Percentiles rank a stretch among this genome's conserved stretches.
Evolutionary conservation across 768 basidiomycete species (phyloP).

Genomic region (Kwoniella newhampshirensis): DNA sequence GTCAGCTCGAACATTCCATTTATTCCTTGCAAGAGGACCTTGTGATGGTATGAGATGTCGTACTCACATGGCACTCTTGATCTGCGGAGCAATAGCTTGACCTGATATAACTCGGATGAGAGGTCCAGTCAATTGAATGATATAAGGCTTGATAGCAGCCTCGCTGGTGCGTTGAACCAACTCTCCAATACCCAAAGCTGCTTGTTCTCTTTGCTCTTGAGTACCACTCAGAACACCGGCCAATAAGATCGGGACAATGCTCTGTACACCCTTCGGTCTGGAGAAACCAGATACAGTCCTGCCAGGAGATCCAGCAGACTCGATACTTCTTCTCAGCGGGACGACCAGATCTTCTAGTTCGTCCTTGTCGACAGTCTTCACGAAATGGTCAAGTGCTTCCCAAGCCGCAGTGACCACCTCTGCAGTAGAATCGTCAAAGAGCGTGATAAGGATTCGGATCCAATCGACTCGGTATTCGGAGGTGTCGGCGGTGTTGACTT

Average conservation of each 20-base stretch:
- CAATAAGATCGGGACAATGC: conserved; percentile 81
- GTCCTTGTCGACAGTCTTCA: conserved; percentile 88
- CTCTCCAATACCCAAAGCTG: conserved; percentile 94
- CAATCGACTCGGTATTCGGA: conserved; percentile 88
- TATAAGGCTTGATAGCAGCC: conserved; percentile 85
- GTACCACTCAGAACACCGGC: conserved; percentile 90
- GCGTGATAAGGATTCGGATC: conserved; percentile 81
- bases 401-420: conserved; percentile 72
- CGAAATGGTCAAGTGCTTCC: conserved; percentile 77
- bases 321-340: conserved; percentile 81
- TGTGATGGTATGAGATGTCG: background rate
- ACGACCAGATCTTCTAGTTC: conserved; percentile 88
- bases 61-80: conserved; percentile 77
- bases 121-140: conserved; percentile 91
- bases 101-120: conserved; percentile 88
- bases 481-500: conserved; percentile 75
- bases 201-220: conserved; percentile 85
- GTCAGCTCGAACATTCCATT: conserved; percentile 2
- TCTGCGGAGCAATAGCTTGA: conserved; percentile 76
- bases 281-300: conserved; percentile 80
- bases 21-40: too few relatives aligned
- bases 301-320: conserved; percentile 76
- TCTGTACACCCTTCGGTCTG: conserved; percentile 71
- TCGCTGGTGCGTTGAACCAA: conserved; percentile 85
- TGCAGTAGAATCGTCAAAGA: conserved; percentile 68